Conservation (phyloP, 225 moss, liverwort and hornwort genomes). For the Polytrichum formosum region DNA sequence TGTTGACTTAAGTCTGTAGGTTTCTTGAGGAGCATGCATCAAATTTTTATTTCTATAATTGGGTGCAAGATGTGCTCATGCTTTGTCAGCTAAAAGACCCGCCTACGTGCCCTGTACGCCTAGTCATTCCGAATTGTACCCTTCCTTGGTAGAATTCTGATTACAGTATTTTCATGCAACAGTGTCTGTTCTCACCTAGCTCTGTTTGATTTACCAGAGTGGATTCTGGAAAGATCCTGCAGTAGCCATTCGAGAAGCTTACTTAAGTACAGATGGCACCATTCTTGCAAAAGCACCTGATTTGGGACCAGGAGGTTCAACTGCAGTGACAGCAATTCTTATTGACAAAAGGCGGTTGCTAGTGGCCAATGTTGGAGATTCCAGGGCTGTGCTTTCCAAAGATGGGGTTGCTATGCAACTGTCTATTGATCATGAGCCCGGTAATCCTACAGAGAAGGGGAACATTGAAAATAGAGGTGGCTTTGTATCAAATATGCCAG, state of each 20-base stretch:
- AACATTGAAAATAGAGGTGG: conserved; percentile 80
- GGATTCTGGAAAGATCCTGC: conserved; percentile 74
- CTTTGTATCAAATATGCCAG: conserved; percentile 98
- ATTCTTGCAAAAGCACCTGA: conserved; percentile 75
- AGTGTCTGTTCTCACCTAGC: too few species aligned
- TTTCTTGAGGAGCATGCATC: neutral
- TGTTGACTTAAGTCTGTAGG: neutral
- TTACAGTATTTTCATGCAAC: too few species aligned
- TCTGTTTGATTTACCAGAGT: conserved; percentile 39
- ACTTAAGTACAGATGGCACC: conserved; percentile 61
- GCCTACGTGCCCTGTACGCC: too few species aligned
- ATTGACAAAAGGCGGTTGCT: conserved; percentile 58
- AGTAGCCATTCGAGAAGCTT: conserved; percentile 77
- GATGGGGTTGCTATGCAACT: conserved; percentile 63
- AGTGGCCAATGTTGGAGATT: conserved; percentile 97
- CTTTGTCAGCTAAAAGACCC: too few species aligned
- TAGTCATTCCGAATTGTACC: too few species aligned
- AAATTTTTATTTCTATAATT: neutral
- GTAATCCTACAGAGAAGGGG: conserved; percentile 48
- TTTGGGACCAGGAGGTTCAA: conserved; percentile 94
- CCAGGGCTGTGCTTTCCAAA: conserved; percentile 79
- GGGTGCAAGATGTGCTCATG: too few species aligned
- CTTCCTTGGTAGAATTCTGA: too few species aligned
- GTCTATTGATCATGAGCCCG: conserved; percentile 93
- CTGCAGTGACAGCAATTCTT: conserved; percentile 95